Conservation (phyloP, 1,284 basidiomycete genomes). For the Omphalotus olearius region DNA sequence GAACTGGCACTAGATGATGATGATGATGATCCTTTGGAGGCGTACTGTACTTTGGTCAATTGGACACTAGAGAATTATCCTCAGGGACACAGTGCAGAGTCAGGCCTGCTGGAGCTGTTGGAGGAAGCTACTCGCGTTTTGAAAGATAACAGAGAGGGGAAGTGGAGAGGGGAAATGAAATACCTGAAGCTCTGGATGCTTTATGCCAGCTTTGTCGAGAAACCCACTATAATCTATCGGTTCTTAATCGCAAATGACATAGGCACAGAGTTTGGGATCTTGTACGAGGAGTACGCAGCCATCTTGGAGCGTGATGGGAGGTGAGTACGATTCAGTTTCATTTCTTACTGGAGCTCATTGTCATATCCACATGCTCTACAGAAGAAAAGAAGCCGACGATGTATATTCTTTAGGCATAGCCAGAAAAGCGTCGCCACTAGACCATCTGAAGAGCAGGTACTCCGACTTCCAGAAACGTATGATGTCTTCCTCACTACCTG, state of each 20-base stretch:
- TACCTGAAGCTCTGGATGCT: conserved; percentile 87
- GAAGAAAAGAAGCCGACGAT: conserved; percentile 83
- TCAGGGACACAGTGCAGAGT: conserved; percentile 62
- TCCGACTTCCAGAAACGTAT: conserved; percentile 81
- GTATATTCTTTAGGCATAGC: conserved; percentile 86
- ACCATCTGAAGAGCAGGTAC: conserved; percentile 72
- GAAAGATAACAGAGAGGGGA: conserved; percentile 62
- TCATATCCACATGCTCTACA: conserved; percentile 25
- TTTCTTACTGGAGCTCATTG: neutral
- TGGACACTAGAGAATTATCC: conserved; percentile 73
- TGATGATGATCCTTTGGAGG: conserved; percentile 52
- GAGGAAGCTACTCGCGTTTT: conserved; percentile 80
- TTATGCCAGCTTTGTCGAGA: conserved; percentile 72
- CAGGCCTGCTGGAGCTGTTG: conserved; percentile 76
- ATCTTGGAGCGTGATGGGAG: conserved; percentile 64
- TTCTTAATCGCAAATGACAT: conserved; percentile 82
- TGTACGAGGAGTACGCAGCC: conserved; percentile 82
- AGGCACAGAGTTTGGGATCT: conserved; percentile 63
- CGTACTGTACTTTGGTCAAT: conserved; percentile 58
- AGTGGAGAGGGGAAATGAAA: conserved; percentile 62
- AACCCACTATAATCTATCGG: conserved; percentile 62
- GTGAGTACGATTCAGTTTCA: conserved; percentile 23
- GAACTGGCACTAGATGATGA: conserved; percentile 50
- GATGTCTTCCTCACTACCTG: conserved; percentile 46
- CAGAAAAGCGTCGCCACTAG: conserved; percentile 69